Evolutionary conservation across 2,329 filamentous ascomycete genomes (phyloP), one percentile per base, ranked within the genome.

Genomic region (Corynespora cassiicola): DNA sequence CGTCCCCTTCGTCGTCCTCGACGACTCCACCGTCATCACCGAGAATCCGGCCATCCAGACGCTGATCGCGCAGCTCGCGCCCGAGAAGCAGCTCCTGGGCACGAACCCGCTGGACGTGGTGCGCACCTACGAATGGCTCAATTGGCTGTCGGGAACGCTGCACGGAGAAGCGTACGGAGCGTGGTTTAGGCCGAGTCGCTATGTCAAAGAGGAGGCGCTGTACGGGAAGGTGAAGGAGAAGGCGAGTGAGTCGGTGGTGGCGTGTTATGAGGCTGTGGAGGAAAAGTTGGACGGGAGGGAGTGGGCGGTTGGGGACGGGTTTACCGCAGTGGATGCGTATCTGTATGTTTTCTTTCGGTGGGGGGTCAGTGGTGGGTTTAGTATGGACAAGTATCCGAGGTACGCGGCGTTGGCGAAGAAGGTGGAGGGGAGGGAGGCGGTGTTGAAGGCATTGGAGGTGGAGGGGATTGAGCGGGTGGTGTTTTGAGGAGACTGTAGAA

Each of bases 341-440:
- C 17, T 57, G 25, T 39, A 50, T n/a, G 45, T 56, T 4, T 54
- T 54, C 19, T 59, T 46, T 33, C 30, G 47, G 6, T 59, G 54
- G 56, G 55, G 50, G n/a, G n/a, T n/a, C n/a, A n/a, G n/a, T n/a
- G n/a, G n/a, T n/a, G n/a, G n/a, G n/a, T n/a, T n/a, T n/a, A n/a
- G n/a, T 36, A 17, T 38, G 24, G 27, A 45, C 23, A 39, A 37
- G 1, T 58, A 44, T 29, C 52, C 49, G 7, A 49, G 36, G 12
- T 56, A 53, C 40, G 20, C 48, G 12, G 34, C 28, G 21, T 22
- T 53, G 23, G 42, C 42, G 11, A 26, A 37, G 24, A 24, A 29
- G 23, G 39, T 58, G 12, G 31, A 31, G 2, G 24, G 34, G 42
- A 48, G 45, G 30, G 39, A 47, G 18, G 27, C 38, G 7, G 49